phyloP scores from a whole-genome alignment of 164 flowering plant genomes.

The Annona squamosa region DNA sequence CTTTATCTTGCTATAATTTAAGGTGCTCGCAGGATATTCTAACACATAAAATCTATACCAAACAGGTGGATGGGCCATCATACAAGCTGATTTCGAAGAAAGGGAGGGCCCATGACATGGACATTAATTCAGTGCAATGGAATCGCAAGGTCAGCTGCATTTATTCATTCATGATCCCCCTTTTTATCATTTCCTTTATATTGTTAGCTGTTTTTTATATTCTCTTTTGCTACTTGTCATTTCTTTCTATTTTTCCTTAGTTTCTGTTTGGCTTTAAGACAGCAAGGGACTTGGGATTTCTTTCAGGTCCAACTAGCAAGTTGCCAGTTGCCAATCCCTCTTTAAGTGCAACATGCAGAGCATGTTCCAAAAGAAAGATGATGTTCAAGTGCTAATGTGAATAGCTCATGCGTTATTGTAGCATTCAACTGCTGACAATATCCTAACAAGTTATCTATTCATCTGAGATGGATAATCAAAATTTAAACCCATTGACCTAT shows the following conservation, averaged over 20 bases:
- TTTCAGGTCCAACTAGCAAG: too few species aligned
- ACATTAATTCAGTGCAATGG: slow-evolving; percentile 90
- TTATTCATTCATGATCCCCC: background rate
- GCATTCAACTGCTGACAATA: too few species aligned
- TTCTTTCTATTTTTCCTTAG: background rate
- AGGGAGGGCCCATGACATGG: slow-evolving; percentile 92
- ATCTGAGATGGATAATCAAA: too few species aligned
- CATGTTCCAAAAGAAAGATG: too few species aligned
- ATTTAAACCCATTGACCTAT: too few species aligned
- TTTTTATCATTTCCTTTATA: background rate
- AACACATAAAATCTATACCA: background rate
- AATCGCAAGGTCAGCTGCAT: slow-evolving; percentile 49
- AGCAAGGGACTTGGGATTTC: background rate
- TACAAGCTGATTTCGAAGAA: slow-evolving; percentile 60
- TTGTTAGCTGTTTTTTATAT: background rate
- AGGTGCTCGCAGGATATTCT: background rate
- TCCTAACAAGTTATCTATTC: too few species aligned
- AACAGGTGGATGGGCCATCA: slow-evolving; percentile 64
- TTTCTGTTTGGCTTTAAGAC: background rate
- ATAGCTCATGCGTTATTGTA: too few species aligned
- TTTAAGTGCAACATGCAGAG: too few species aligned
- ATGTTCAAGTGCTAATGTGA: too few species aligned
- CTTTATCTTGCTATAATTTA: too few species aligned
- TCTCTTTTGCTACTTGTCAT: background rate
- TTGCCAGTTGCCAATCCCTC: too few species aligned